A percentile compares a stretch with the other conserved stretches of the same genome.
phyloP scores from a whole-genome alignment of 2,329 filamentous ascomycete species.

The Xylariaceae sp. region DNA sequence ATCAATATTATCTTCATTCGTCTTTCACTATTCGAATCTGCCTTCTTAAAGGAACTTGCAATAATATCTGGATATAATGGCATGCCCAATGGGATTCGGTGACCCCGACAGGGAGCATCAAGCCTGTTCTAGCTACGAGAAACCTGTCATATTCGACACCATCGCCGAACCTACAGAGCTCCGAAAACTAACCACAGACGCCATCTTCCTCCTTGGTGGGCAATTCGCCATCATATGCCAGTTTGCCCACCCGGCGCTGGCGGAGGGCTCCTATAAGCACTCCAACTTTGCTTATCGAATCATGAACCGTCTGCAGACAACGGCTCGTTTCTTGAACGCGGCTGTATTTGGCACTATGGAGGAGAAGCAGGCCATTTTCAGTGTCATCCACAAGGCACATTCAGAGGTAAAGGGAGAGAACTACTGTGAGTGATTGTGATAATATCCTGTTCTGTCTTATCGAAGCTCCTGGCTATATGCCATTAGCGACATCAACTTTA shows the following conservation, averaged over 20 bases:
- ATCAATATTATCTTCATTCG: too few species aligned
- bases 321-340: conserved; percentile 35
- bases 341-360: conserved; percentile 33
- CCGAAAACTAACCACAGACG: conserved; percentile 11
- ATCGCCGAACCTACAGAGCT: conserved; percentile 21
- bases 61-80: too few species aligned
- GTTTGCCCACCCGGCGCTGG: conserved; percentile 36
- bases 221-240: conserved; percentile 37
- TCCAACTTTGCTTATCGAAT: conserved; percentile 36
- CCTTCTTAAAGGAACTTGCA: too few species aligned
- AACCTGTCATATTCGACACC: conserved; percentile 19
- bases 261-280: conserved; percentile 35
- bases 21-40: too few species aligned
- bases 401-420: conserved; percentile 32
- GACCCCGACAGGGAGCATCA: not conserved
- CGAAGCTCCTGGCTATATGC: not conserved
- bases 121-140: not conserved
- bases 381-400: conserved; percentile 36
- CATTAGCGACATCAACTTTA: too few species aligned
- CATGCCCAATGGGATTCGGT: not conserved
- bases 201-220: conserved; percentile 25
- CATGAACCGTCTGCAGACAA: conserved; percentile 35
- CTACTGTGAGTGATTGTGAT: conserved; percentile 23
- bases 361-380: conserved; percentile 35
- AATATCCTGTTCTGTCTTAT: not conserved